Base-by-base conservation (phyloP, 768 basidiomycete species). In the Trametes elegans region DNA sequence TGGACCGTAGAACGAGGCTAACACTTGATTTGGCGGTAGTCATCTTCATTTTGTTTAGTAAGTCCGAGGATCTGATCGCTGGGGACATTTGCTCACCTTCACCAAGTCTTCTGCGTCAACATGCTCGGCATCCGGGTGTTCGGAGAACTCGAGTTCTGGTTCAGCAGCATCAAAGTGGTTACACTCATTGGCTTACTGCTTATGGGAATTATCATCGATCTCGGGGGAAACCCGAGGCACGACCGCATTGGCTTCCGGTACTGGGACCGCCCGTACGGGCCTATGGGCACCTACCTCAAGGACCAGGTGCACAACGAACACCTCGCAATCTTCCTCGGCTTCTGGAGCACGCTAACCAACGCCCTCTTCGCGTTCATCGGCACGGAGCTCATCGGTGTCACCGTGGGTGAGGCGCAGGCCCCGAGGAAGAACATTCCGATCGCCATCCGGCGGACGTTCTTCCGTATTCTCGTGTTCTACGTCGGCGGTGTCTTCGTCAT, bases 141-240 rank as follows among this genome's bases (percentile, higher is more conserved):
- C 54, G 84, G 85, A 47, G 85, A 88, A 64, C 70, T 87, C n/a
- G 84, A 87, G 64, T 87, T 87, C 69, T 87, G 84, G 84, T 79
- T 81, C 62, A 85, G 83, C 52, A 79, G 81, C 50, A 76, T 90
- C 67, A 89, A 90, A 68, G 77, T 90, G 65, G 55, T 75, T 23
- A 69, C 73, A 13, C 67, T 75, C 29, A 73, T 83, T 49, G 80
- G 79, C 7, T 68, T 84, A 13, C 64, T 85, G 26, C 66, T 84
- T 26, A 68, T 74, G 67, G 68, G 83, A 41, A 80, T 85, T 60
- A 79, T 85, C 62, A 77, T 85, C 57, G 84, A 85, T 64, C 78
- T 87, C 19, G 87, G 85, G 70, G 72, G 70, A 59, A 77, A 68
- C 53, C 71, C 72, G 1, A 55, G 59, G 26, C 66, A 70, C 41